Evolutionary conservation across 1,284 basidiomycete genomes (phyloP), one percentile per base, ranked within the genome.

Genomic region (Leccinum variabile): DNA sequence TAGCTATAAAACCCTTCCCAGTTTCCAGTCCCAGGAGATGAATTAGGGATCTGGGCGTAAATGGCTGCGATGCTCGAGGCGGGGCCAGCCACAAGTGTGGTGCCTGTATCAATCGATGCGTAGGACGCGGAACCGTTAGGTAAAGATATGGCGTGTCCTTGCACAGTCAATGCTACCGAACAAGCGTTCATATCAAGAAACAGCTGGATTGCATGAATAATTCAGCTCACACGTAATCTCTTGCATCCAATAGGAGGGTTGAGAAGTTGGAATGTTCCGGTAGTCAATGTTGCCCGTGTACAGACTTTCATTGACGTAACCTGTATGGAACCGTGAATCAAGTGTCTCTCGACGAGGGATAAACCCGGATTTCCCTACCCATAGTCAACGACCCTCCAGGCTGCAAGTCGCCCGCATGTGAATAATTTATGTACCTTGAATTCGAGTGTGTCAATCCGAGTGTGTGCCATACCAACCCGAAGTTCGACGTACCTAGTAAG

Each of bases 21-120:
- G 14, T 75, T 52, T 5, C 79, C 79, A 5, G 66, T 72, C 5
- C 78, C 75, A 10, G 75, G 63, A 44, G 66, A 61, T 5, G 80
- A 76, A 49, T 73, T 77, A 1, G 77, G 72, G n/a, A 85, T 79
- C 18, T 79, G 76, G 5, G 68, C 73, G 58, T 78, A 85, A 37
- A 88, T 76, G 11, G 77, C 76, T 33, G 74, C 66, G 28, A 84
- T 81, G 5, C 72, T 76, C 5, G 66, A 68, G 0, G 75, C 71
- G 0, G 84, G 83, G 0, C 79, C 81, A 30, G 81, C 82, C 60
- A 84, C 76, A 32, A 84, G 77, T 1, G 83, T 83, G 0, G 83
- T 84, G 9, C 84, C 84, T 9, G 84, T 85, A 67, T 85, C 84
- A 59, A 85, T 84, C 7, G 78, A 78, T 35, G 80, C 81, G 35